A percentile compares a stretch with the other conserved stretches of the same genome.
Evolutionary conservation across 2,329 filamentous ascomycete species (phyloP).

Genomic region (Fusarium abutilonis): DNA sequence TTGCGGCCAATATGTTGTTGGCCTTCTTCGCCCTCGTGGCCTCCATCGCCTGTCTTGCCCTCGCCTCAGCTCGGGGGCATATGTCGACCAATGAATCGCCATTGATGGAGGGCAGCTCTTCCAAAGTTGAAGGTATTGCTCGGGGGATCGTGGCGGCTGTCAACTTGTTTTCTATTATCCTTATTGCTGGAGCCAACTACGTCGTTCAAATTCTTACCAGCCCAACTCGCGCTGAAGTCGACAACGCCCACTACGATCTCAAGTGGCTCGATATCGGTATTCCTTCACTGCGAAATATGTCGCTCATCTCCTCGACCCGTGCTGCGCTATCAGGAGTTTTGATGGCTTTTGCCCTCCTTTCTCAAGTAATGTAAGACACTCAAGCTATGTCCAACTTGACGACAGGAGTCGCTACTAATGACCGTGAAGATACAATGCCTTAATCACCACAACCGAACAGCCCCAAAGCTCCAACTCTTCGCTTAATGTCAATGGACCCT

Average conservation of each 20-base stretch:
- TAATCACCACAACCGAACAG: slow-evolving; percentile 55
- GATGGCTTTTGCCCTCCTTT: slow-evolving; percentile 55
- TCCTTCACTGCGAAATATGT: slow-evolving; percentile 61
- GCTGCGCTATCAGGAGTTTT: slow-evolving; percentile 53
- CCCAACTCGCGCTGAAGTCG: slow-evolving; percentile 61
- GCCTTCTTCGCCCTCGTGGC: slow-evolving; percentile 52
- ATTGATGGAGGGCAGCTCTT: slow-evolving; percentile 54
- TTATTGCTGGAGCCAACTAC: slow-evolving; percentile 63
- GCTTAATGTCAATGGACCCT: slow-evolving; percentile 55
- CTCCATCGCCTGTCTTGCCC: slow-evolving; percentile 53
- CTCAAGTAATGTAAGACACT: slow-evolving; percentile 62
- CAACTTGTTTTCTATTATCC: slow-evolving; percentile 55
- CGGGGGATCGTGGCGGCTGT: slow-evolving; percentile 57
- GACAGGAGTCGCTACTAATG: slow-evolving; percentile 17
- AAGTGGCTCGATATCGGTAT: slow-evolving; percentile 65
- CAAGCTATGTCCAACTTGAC: neutral
- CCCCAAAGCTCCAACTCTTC: slow-evolving; percentile 22
- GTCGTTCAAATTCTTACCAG: slow-evolving; percentile 64
- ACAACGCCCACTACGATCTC: slow-evolving; percentile 56
- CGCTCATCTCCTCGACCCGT: slow-evolving; percentile 55
- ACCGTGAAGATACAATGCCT: slow-evolving; percentile 59
- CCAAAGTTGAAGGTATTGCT: slow-evolving; percentile 49
- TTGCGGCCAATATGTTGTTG: slow-evolving; percentile 56
- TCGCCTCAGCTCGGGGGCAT: slow-evolving; percentile 50
- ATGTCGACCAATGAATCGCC: slow-evolving; percentile 50